Conservation (phyloP, 176 grass and related monocot genomes). For the Paspalum notatum region DNA sequence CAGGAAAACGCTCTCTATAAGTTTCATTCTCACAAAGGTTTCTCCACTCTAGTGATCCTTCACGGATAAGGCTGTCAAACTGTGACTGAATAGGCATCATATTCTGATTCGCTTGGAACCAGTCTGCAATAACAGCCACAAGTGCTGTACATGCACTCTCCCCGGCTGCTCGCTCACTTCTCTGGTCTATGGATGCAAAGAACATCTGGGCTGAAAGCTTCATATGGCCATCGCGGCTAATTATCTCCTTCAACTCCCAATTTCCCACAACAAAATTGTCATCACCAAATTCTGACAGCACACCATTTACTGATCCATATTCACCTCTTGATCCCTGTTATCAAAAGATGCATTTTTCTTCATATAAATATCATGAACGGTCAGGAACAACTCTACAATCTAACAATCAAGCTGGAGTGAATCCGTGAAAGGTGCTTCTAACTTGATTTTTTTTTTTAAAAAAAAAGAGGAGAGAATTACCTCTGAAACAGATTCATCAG, state of each 20-base stretch:
- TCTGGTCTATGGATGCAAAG: conserved; percentile 95
- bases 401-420: conserved; percentile 1
- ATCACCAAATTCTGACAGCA: conserved; percentile 67
- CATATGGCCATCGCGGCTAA: conserved; percentile 74
- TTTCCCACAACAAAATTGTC: conserved; percentile 84
- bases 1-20: conserved; percentile 60
- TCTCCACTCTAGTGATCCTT: conserved; percentile 92
- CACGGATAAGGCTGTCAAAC: conserved; percentile 71
- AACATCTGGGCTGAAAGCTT: conserved; percentile 77
- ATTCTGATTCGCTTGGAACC: conserved; percentile 71
- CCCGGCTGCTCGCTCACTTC: conserved; percentile 85
- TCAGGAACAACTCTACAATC: conserved; percentile 21
- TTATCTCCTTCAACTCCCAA: conserved; percentile 71
- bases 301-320: conserved; percentile 43
- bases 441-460: not conserved
- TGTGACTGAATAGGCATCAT: conserved; percentile 73
- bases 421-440: not conserved
- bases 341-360: conserved; percentile 10
- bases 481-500: conserved; percentile 47
- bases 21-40: conserved; percentile 61
- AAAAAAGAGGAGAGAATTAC: conserved; percentile 30
- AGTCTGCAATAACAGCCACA: conserved; percentile 84
- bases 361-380: conserved; percentile 5
- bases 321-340: conserved; percentile 48
- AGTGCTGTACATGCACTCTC: conserved; percentile 83